Evolutionary conservation across 2,329 filamentous ascomycete genomes (phyloP).

Genomic region (Fusarium heterosporum): DNA sequence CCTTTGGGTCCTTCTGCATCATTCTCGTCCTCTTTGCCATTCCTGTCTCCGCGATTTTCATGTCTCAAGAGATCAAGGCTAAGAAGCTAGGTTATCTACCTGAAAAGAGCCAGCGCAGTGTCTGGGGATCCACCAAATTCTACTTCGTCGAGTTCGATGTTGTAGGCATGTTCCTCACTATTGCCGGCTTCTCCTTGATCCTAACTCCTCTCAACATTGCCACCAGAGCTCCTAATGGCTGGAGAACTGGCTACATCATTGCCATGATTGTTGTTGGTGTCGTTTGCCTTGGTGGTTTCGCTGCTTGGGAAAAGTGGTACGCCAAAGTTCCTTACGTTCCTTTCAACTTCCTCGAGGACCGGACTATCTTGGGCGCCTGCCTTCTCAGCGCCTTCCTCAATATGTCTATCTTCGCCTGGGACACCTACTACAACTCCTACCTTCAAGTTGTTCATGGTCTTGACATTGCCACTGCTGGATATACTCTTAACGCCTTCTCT

Average conservation of each 20-base stretch:
- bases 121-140: conserved; percentile 56
- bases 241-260: conserved; percentile 63
- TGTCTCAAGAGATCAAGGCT: conserved; percentile 67
- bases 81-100: conserved; percentile 60
- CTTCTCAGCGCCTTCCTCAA: conserved; percentile 54
- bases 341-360: conserved; percentile 60
- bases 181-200: conserved; percentile 63
- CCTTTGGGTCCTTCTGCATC: conserved; percentile 73
- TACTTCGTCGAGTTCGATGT: conserved; percentile 51
- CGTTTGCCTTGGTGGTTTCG: conserved; percentile 61
- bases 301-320: conserved; percentile 67
- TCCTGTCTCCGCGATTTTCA: conserved; percentile 68
- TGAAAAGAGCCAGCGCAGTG: conserved; percentile 55
- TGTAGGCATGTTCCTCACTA: conserved; percentile 64
- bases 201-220: conserved; percentile 72
- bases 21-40: conserved; percentile 69
- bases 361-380: conserved; percentile 62
- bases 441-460: conserved; percentile 64
- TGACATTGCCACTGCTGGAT: conserved; percentile 60
- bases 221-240: conserved; percentile 55
- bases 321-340: conserved; percentile 59
- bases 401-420: conserved; percentile 55
- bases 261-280: conserved; percentile 68
- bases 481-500: conserved; percentile 60
- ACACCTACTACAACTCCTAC: conserved; percentile 63